These are phyloP conservation scores for Tylopilus cervinicoccineus DNA, from an alignment of 768 basidiomycete species.

Conservation along the genomic window DNA sequence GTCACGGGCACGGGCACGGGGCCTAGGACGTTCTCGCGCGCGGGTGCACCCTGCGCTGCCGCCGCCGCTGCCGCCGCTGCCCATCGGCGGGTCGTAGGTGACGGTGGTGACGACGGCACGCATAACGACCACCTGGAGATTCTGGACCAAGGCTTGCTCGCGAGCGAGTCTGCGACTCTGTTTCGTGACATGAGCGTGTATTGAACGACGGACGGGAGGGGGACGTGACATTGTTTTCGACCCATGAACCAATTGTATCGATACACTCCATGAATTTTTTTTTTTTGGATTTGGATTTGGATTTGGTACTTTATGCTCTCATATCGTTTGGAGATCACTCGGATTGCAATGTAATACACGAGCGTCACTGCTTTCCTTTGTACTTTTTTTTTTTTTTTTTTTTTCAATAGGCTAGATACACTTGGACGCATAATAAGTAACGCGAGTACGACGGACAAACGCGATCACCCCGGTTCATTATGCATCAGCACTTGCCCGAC, in stretches of 20 bases:
- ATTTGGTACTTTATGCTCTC: constrained; percentile 23
- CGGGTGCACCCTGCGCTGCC: constrained; percentile 9
- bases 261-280: not conserved
- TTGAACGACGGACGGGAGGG: not conserved
- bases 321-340: constrained; percentile 11
- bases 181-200: constrained; percentile 24
- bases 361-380: not conserved
- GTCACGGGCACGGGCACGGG: constrained; percentile 20
- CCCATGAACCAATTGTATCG: constrained; percentile 7
- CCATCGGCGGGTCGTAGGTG: not conserved
- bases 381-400: not conserved
- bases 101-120: not conserved
- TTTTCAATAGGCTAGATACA: constrained; percentile 1
- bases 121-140: constrained; percentile 13
- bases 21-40: constrained; percentile 14
- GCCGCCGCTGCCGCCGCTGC: constrained; percentile 4
- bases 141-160: constrained; percentile 16
- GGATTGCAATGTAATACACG: constrained; percentile 14
- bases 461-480: too few species aligned
- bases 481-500: too few species aligned
- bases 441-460: constrained; percentile 1
- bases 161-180: constrained; percentile 14
- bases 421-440: constrained; percentile 1
- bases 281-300: too few species aligned
- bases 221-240: not conserved